phyloP scores from a whole-genome alignment of 2,329 filamentous ascomycete species.

The Anthostomella pinea region DNA sequence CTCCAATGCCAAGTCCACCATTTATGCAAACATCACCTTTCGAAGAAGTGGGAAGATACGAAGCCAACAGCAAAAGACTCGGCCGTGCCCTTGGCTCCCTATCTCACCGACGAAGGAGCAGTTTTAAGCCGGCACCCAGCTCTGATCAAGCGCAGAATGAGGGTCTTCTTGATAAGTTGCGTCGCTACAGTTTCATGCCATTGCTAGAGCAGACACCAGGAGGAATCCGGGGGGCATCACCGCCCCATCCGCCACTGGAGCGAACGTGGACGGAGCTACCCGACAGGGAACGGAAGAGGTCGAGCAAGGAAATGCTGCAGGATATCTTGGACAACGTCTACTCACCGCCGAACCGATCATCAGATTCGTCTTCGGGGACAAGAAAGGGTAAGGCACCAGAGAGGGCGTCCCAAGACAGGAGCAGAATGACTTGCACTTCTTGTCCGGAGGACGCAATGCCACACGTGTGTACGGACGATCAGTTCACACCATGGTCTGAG shows the following conservation, averaged over 20 bases:
- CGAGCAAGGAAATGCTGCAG: constrained; percentile 23
- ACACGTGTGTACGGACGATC: constrained; percentile 24
- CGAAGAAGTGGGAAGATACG: constrained; percentile 1
- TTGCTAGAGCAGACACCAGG: constrained; percentile 23
- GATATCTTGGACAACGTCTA: constrained; percentile 20
- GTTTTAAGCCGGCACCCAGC: constrained; percentile 3
- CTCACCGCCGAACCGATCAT: constrained; percentile 6
- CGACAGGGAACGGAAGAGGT: constrained; percentile 8
- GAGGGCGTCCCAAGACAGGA: constrained; percentile 4
- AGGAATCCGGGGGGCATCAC: constrained; percentile 10
- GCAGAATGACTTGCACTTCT: constrained; percentile 4
- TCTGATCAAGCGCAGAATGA: constrained; percentile 3
- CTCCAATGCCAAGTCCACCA: constrained; percentile 4
- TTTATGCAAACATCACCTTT: constrained; percentile 4
- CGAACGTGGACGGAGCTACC: constrained; percentile 10
- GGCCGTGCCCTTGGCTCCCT: constrained; percentile 18
- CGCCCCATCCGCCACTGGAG: neutral
- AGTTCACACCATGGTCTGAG: constrained; percentile 12
- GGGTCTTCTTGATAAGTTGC: constrained; percentile 20
- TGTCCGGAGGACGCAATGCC: constrained; percentile 24
- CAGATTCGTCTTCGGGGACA: constrained; percentile 6
- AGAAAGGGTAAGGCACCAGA: constrained; percentile 2
- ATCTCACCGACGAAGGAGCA: constrained; percentile 18
- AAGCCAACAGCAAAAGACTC: constrained; percentile 3
- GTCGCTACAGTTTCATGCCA: constrained; percentile 29